Base-by-base conservation (phyloP, 2,329 filamentous ascomycete species). In the Coniochaeta hoffmannii region DNA sequence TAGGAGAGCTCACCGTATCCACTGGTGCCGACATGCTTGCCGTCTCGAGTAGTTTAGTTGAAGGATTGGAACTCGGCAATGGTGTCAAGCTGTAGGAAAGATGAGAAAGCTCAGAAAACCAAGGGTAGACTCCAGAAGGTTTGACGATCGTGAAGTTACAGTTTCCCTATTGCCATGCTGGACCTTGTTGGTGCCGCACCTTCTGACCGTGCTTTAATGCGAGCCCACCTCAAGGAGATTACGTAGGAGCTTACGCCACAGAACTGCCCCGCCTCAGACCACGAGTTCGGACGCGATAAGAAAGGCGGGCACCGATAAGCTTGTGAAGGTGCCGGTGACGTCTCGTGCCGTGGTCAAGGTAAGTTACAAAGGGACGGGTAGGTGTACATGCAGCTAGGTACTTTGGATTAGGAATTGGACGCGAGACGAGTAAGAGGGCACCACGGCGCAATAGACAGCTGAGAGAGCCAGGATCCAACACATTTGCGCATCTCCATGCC, bases 1-100 rank as follows among this genome's bases (percentile, higher is more conserved):
- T 5, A 56, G 54, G 55, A 53, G 61, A 58, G 65, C 73, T 64
- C 71, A 78, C 76, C 68, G 71, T 68, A 61, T 75, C 68, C 59
- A 66, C 65, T 51, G 74, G 70, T 57, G 71, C 67, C 61, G 75
- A 72, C 75, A 78, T 78, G 55, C 56, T 69, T 60, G 61, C 51
- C 35, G 46, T 35, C 31, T 34, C 1, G 14, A 4, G 26, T 5
- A 51, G 49, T 46, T 28, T 22, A 46, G 41, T 22, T 28, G 19
- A 10, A 19, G 15, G 17, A 41, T 28, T 26, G 19, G 10, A 26
- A 9, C 7, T n/a, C 2, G 6, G 14, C n/a, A 14, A 44, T 5
- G 38, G 24, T 26, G 17, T 24, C 22, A 44, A 28, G 12, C 12
- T n/a, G n/a, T n/a, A n/a, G n/a, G 22, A 10, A 28, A 12, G 11